Conservation (phyloP, 495 filamentous ascomycete species). For the Lepidopterella palustris region DNA sequence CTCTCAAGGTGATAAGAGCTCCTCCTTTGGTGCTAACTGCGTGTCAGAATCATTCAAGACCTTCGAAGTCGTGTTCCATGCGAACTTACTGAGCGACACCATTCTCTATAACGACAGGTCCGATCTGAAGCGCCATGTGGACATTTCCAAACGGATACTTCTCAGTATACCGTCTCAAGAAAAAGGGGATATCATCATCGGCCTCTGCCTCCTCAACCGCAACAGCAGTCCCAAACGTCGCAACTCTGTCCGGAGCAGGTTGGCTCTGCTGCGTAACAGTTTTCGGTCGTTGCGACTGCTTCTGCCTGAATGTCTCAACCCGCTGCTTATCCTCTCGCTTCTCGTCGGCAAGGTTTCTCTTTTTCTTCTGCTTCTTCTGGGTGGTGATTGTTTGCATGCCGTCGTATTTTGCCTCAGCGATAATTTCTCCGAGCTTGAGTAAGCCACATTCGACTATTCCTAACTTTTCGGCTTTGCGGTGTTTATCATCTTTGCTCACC, state of each 20-base stretch:
- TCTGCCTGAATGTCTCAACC: neutral
- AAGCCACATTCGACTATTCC: slow-evolving; percentile 15
- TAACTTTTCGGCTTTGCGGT: neutral
- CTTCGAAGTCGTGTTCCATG: neutral
- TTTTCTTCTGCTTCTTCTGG: slow-evolving; percentile 8
- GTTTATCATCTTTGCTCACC: slow-evolving; percentile 14
- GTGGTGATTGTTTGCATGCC: slow-evolving; percentile 8
- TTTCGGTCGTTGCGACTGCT: slow-evolving; percentile 1
- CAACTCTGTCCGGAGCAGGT: neutral
- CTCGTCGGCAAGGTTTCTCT: neutral
- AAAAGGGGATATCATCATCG: slow-evolving; percentile 35
- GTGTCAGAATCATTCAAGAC: slow-evolving; percentile 4
- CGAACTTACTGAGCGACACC: slow-evolving; percentile 29
- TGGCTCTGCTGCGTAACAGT: slow-evolving; percentile 2
- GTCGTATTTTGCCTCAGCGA: slow-evolving; percentile 29
- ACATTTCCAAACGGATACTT: slow-evolving; percentile 38
- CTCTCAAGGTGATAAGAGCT: slow-evolving; percentile 31
- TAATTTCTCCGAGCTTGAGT: slow-evolving; percentile 21
- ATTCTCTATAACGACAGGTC: slow-evolving; percentile 42
- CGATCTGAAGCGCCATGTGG: slow-evolving; percentile 41
- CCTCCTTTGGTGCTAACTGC: slow-evolving; percentile 28
- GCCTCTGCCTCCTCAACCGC: slow-evolving; percentile 3
- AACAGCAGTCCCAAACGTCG: neutral
- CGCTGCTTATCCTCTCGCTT: slow-evolving; percentile 1
- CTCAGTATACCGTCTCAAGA: slow-evolving; percentile 29